A percentile compares a stretch with the other conserved stretches of the same genome.
Evolutionary conservation across 768 basidiomycete species (phyloP).

Genomic region (Lactifluus echinatus): DNA sequence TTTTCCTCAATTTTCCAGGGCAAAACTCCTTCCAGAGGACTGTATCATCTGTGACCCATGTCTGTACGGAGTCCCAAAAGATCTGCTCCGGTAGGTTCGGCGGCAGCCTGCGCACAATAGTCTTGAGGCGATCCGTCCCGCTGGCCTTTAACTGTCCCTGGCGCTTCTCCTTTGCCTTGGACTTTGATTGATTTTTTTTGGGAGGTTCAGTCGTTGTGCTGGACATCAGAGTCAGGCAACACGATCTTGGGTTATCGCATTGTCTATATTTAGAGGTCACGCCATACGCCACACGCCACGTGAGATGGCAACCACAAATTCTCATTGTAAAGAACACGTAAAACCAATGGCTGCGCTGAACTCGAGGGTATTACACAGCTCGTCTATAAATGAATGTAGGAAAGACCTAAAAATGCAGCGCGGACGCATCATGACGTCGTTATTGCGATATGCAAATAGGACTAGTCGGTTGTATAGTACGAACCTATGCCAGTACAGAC

Average conservation of each 20-base stretch:
- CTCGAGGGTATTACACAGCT: neutral
- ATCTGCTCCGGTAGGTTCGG: constrained; percentile 86
- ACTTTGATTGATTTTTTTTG: constrained; percentile 23
- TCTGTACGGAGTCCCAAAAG: constrained; percentile 87
- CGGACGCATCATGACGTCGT: neutral
- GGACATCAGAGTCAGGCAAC: constrained; percentile 10
- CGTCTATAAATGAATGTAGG: neutral
- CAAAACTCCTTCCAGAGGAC: constrained; percentile 57
- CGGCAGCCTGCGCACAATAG: constrained; percentile 79
- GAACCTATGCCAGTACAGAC: neutral
- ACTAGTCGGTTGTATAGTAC: constrained; percentile 1
- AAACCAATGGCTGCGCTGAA: too few relatives aligned
- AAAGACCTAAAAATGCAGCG: neutral
- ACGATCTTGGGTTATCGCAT: too few relatives aligned
- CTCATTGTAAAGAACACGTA: too few relatives aligned
- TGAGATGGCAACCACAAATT: too few relatives aligned
- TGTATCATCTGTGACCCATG: constrained; percentile 76
- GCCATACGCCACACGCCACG: too few relatives aligned
- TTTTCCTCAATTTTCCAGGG: constrained; percentile 60
- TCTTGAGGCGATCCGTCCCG: constrained; percentile 64
- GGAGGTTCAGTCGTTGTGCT: constrained; percentile 16
- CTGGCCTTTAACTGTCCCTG: constrained; percentile 24
- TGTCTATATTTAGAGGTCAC: neutral
- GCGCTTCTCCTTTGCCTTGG: constrained; percentile 27
- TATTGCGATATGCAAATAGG: neutral